Percentiles rank a stretch among this genome's conserved stretches.
These are phyloP conservation scores for Closterium sp. DNA, from an alignment of 139 green algal species.

Conservation along the genomic window DNA sequence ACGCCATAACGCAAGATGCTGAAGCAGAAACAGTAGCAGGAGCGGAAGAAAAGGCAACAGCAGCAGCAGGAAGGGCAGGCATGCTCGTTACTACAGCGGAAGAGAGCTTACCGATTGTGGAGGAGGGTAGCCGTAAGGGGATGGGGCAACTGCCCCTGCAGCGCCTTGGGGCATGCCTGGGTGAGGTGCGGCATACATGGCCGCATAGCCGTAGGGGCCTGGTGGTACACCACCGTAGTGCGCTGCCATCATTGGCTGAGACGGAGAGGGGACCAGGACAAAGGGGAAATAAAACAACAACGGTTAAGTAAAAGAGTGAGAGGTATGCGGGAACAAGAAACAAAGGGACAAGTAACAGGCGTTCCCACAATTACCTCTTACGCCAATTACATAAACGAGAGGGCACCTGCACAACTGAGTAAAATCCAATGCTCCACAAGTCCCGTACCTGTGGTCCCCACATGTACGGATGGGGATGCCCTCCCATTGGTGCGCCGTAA, in stretches of 20 bases:
- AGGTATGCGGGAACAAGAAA: too few relatives aligned
- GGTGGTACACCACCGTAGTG: constrained; percentile 13
- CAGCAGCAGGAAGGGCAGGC: neutral
- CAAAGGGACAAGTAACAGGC: too few relatives aligned
- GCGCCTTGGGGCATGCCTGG: neutral
- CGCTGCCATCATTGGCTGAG: constrained; percentile 24
- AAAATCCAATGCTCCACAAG: neutral
- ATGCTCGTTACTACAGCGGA: neutral
- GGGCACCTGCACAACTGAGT: neutral
- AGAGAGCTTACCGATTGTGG: neutral
- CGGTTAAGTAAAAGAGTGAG: neutral
- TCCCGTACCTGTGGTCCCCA: constrained; percentile 17
- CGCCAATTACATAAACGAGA: too few relatives aligned
- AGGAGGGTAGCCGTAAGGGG: constrained; percentile 8
- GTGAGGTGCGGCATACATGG: constrained; percentile 10
- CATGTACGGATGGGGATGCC: constrained; percentile 20
- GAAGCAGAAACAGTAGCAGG: neutral
- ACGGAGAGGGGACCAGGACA: neutral
- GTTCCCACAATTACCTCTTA: too few relatives aligned
- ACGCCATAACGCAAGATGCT: too few relatives aligned
- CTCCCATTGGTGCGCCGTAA: constrained; percentile 16
- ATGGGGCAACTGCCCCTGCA: constrained; percentile 2
- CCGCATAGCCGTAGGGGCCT: constrained; percentile 10
- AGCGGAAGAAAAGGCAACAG: neutral
- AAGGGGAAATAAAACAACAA: neutral